Evolutionary conservation across 2,329 filamentous ascomycete species (phyloP).

Genomic region (Colletotrichum endophyticum): DNA sequence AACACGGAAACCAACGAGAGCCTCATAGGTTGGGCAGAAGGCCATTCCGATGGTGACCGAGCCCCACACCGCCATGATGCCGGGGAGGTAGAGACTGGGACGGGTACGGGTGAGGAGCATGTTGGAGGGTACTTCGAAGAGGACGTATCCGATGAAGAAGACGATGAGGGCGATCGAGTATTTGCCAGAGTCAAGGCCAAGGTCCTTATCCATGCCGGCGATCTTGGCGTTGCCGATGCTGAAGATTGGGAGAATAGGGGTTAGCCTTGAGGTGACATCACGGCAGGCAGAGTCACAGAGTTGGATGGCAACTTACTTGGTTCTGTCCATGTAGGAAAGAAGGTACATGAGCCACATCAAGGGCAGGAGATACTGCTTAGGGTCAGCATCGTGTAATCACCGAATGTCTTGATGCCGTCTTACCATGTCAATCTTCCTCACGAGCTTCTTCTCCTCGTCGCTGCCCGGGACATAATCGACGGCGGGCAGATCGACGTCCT

Average conservation of each 20-base stretch:
- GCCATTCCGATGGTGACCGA: slow-evolving; percentile 31
- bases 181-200: slow-evolving; percentile 59
- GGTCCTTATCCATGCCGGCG: slow-evolving; percentile 45
- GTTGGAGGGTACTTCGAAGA: slow-evolving; percentile 70
- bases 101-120: slow-evolving; percentile 66
- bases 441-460: slow-evolving; percentile 36
- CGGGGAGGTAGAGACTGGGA: slow-evolving; percentile 68
- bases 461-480: slow-evolving; percentile 30
- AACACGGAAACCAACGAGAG: slow-evolving; percentile 43
- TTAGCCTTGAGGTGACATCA: neutral
- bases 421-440: slow-evolving; percentile 43
- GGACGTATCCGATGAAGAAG: slow-evolving; percentile 74
- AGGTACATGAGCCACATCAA: slow-evolving; percentile 60
- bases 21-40: slow-evolving; percentile 28
- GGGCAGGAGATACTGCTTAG: slow-evolving; percentile 34
- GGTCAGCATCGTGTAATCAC: neutral
- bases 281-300: neutral
- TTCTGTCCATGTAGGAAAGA: slow-evolving; percentile 63
- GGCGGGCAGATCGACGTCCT: neutral
- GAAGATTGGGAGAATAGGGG: slow-evolving; percentile 23
- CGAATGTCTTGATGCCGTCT: neutral
- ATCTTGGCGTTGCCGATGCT: slow-evolving; percentile 62
- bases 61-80: slow-evolving; percentile 64
- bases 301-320: slow-evolving; percentile 39
- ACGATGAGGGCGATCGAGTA: slow-evolving; percentile 65